phyloP scores from a whole-genome alignment of 2,329 filamentous ascomycete genomes.

The Lasiodiplodia gonubiensis region DNA sequence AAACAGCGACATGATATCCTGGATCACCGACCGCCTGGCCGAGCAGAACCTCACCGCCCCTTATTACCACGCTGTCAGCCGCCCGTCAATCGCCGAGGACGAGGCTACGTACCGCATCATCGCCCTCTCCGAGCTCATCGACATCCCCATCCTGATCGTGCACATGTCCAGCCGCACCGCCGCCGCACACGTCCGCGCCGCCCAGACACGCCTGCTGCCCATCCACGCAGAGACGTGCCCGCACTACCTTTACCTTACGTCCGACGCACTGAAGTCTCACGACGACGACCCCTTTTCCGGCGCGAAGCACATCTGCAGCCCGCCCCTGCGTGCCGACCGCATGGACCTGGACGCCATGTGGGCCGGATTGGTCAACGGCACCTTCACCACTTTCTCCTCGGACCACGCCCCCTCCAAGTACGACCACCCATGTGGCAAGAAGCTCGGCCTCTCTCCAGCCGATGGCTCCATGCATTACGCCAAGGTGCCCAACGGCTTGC shows the following conservation, averaged over 20 bases:
- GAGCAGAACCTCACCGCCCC: slow-evolving; percentile 44
- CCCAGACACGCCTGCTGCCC: slow-evolving; percentile 42
- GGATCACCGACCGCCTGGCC: slow-evolving; percentile 54
- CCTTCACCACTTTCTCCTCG: slow-evolving; percentile 43
- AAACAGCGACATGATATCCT: slow-evolving; percentile 56
- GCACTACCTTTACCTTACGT: slow-evolving; percentile 45
- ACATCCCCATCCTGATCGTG: slow-evolving; percentile 60
- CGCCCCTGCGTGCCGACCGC: slow-evolving; percentile 40
- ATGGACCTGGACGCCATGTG: slow-evolving; percentile 44
- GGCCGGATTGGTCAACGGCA: slow-evolving; percentile 44
- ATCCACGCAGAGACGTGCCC: slow-evolving; percentile 48
- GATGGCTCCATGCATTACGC: slow-evolving; percentile 46
- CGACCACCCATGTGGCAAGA: slow-evolving; percentile 46
- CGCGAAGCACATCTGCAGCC: slow-evolving; percentile 45
- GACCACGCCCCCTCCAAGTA: slow-evolving; percentile 49
- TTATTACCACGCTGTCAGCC: slow-evolving; percentile 51
- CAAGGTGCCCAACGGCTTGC: slow-evolving; percentile 52
- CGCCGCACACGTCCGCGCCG: slow-evolving; percentile 42
- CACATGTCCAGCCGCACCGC: slow-evolving; percentile 54
- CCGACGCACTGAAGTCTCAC: slow-evolving; percentile 39
- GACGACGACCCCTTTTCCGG: slow-evolving; percentile 43
- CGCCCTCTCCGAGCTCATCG: slow-evolving; percentile 55
- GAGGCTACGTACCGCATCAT: slow-evolving; percentile 60
- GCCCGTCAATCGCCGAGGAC: slow-evolving; percentile 27
- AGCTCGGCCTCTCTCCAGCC: slow-evolving; percentile 39